Conservation (phyloP, 805 yeast genomes). For the Metschnikowia gruessii region DNA sequence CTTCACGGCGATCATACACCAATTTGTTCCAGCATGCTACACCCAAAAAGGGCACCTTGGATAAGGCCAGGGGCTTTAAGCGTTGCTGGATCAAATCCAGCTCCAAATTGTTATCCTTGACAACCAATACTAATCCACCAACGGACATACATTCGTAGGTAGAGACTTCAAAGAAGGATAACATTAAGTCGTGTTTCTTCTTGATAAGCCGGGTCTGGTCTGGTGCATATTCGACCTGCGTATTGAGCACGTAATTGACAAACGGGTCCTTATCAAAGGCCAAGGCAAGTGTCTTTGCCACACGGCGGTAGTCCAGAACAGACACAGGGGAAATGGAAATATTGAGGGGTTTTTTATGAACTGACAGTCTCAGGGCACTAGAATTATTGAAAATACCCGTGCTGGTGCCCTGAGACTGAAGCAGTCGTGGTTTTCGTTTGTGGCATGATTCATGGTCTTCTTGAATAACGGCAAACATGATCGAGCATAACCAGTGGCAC, state of each 20-base stretch:
- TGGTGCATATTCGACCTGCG: constrained; percentile 18
- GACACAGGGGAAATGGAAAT: constrained; percentile 20
- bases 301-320: constrained; percentile 47
- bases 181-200: constrained; percentile 42
- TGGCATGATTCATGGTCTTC: constrained; percentile 34
- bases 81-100: constrained; percentile 26
- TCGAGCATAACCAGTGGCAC: constrained; percentile 15
- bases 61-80: constrained; percentile 24
- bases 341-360: constrained; percentile 14
- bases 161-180: constrained; percentile 51
- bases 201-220: constrained; percentile 23
- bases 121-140: constrained; percentile 49
- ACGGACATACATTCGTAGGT: constrained; percentile 49
- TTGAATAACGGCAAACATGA: constrained; percentile 24
- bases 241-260: constrained; percentile 47
- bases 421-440: constrained; percentile 40
- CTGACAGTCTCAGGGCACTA: constrained; percentile 27
- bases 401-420: constrained; percentile 33
- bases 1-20: constrained; percentile 24
- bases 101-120: constrained; percentile 49
- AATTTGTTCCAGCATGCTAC: constrained; percentile 47
- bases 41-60: constrained; percentile 47
- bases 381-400: constrained; percentile 19
- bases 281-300: constrained; percentile 51
- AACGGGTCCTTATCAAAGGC: constrained; percentile 57